Conservation (phyloP, 805 yeast genomes). For the Maudiozyma barnettii region DNA sequence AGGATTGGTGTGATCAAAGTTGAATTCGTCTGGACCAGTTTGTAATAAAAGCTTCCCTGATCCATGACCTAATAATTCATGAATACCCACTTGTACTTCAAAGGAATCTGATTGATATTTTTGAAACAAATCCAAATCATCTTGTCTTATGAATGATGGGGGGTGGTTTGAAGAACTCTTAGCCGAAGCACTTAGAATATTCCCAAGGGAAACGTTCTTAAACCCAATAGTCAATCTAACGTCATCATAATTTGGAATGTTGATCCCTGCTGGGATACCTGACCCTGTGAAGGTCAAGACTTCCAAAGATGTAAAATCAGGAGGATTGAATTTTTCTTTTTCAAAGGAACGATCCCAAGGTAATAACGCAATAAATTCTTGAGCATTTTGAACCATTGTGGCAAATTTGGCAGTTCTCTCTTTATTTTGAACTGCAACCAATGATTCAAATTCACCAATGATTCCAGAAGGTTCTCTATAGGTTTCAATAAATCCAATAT, state of each 20-base stretch:
- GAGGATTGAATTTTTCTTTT: conserved; percentile 80
- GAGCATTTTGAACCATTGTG: conserved; percentile 57
- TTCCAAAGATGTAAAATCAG: conserved; percentile 86
- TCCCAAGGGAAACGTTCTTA: conserved; percentile 84
- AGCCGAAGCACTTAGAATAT: conserved; percentile 68
- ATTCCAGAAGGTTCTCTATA: conserved; percentile 89
- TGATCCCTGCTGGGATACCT: conserved; percentile 89
- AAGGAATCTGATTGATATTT: conserved; percentile 73
- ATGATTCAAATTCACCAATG: conserved; percentile 89
- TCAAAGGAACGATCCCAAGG: conserved; percentile 77
- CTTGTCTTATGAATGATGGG: conserved; percentile 51
- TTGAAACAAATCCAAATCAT: conserved; percentile 48
- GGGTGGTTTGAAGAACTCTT: conserved; percentile 42
- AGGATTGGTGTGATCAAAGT: conserved; percentile 57
- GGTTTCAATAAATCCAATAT: conserved; percentile 86
- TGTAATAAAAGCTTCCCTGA: conserved; percentile 70
- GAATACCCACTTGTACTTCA: conserved; percentile 91
- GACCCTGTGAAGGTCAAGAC: conserved; percentile 83
- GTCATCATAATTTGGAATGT: conserved; percentile 87
- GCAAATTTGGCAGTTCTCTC: conserved; percentile 78
- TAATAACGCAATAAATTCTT: conserved; percentile 49
- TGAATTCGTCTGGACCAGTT: conserved; percentile 52
- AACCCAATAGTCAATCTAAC: conserved; percentile 77
- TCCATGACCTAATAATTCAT: conserved; percentile 86
- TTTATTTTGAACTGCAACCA: conserved; percentile 83